Percentiles rank a stretch among this genome's conserved stretches.
Conservation (phyloP, 148 eudicot species). For the Cornus florida region DNA sequence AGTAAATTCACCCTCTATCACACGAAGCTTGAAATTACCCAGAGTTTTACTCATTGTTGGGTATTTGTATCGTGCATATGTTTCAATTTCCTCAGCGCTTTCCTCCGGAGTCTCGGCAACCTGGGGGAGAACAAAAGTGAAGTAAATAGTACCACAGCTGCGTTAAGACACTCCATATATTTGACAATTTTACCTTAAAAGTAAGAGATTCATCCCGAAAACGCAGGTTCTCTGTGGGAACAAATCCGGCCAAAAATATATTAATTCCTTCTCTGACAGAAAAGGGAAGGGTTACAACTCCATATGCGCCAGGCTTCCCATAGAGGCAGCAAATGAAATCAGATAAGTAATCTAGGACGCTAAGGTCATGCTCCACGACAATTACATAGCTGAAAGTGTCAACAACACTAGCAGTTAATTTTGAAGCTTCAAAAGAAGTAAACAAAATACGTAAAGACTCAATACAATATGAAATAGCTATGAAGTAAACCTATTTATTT, state of each 20-base stretch:
- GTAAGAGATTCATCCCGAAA: conserved; percentile 96
- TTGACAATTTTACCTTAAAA: conserved; percentile 61
- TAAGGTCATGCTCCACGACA: conserved; percentile 97
- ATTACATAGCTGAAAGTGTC: conserved; percentile 71
- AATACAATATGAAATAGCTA: conserved; percentile 2
- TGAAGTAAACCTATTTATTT: conserved; percentile 56
- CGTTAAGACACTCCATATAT: background rate
- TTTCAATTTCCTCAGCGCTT: conserved; percentile 80
- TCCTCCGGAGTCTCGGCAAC: conserved; percentile 96
- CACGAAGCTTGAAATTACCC: conserved; percentile 79
- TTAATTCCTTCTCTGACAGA: conserved; percentile 99
- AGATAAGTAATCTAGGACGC: conserved; percentile 92
- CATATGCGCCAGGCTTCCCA: conserved; percentile 98
- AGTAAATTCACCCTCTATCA: conserved; percentile 87
- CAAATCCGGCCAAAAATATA: conserved; percentile 92
- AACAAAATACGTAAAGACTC: background rate
- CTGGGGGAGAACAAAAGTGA: conserved; percentile 30
- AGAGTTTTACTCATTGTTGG: conserved; percentile 87
- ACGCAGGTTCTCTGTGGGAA: conserved; percentile 91
- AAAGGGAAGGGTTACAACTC: conserved; percentile 97
- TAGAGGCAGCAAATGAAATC: conserved; percentile 97
- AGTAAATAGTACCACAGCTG: background rate
- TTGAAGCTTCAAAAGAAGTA: background rate
- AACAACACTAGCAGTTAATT: conserved; percentile 10
- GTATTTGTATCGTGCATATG: conserved; percentile 87